A percentile compares a stretch with the other conserved stretches of the same genome.
Conservation (phyloP, 352 stramenopile genomes). For the Lagenidium giganteum region DNA sequence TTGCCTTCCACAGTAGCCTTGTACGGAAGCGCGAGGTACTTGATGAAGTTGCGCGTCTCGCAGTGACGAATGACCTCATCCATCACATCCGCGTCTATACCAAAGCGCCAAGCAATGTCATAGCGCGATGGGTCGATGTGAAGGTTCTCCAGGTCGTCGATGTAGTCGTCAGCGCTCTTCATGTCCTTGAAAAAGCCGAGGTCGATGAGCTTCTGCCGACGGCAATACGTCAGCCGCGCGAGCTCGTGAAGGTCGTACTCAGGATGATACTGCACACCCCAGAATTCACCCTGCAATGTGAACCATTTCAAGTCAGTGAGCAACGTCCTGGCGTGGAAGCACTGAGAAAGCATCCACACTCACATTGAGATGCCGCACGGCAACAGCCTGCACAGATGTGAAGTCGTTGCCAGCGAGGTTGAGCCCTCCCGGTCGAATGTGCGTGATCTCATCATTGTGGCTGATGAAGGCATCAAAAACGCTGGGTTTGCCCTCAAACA, state of each 20-base stretch:
- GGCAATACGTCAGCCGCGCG: conserved; percentile 54
- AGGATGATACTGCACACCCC: conserved; percentile 64
- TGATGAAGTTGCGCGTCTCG: conserved; percentile 73
- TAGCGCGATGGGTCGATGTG: conserved; percentile 45
- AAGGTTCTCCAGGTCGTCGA: conserved; percentile 55
- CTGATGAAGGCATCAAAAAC: conserved; percentile 68
- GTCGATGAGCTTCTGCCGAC: conserved; percentile 35
- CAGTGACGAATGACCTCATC: conserved; percentile 55
- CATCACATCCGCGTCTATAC: conserved; percentile 63
- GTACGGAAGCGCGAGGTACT: conserved; percentile 60
- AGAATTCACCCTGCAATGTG: conserved; percentile 45
- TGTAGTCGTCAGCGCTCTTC: conserved; percentile 43
- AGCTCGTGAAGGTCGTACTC: conserved; percentile 73
- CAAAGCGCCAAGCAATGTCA: conserved; percentile 60
- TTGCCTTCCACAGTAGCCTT: conserved; percentile 33
- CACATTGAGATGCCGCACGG: conserved; percentile 44
- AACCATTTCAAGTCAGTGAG: conserved; percentile 1
- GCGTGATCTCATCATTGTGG: conserved; percentile 66
- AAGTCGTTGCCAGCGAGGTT: conserved; percentile 46
- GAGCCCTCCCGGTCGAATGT: conserved; percentile 42
- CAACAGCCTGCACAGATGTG: conserved; percentile 54
- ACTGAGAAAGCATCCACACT: no score
- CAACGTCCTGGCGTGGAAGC: not conserved
- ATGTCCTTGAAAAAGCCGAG: conserved; percentile 60
- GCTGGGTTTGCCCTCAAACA: conserved; percentile 64